Base-by-base conservation (phyloP, 2,329 filamentous ascomycete genomes). In the Epichloe aotearoae region DNA sequence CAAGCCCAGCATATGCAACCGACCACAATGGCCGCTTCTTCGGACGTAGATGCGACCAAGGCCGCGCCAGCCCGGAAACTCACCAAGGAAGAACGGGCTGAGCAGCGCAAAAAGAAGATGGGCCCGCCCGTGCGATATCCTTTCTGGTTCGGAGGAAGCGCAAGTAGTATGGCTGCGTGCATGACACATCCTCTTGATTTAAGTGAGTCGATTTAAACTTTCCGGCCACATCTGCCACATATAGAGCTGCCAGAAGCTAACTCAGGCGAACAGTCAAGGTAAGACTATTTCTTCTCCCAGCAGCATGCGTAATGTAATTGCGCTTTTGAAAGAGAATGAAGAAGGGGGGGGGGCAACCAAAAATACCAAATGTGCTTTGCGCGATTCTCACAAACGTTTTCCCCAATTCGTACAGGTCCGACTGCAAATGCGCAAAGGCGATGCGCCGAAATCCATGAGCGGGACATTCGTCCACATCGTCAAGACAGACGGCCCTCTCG, bases 61-160 rank as follows among this genome's bases (percentile, higher is more conserved):
- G 46, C 49, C 10, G 26, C 49, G 33, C 38, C 53, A 17, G 50
- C 26, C 37, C 50, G 47, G 42, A 53, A 52, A 39, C 52, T 44
- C 47, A 52, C 50, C 46, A 53, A 52, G 43, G 52, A 43, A 40
- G 47, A 54, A 34, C 43, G 48, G 39, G 47, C 44, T 11, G 52
- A 54, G 50, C 52, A 54, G 50, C 52, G 52, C 50, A 48, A 68
- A 69, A 69, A 71, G 61, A 70, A 70, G 55, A 61, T 64, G 40
- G 50, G 43, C 55, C 64, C 58, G 34, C 57, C 70, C 2, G 64
- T 77, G 41, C 69, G 71, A 54, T 91, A 91, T 70, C 86, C 86
- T 10, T 91, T 91, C 69, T 97, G 91, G 93, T 97, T 98, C 67
- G 93, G 93, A 56, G 93, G 93, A 51, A 95, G 88, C 65, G 89